Conservation (phyloP, 441 rosid genomes). For the Metrosideros polymorpha region DNA sequence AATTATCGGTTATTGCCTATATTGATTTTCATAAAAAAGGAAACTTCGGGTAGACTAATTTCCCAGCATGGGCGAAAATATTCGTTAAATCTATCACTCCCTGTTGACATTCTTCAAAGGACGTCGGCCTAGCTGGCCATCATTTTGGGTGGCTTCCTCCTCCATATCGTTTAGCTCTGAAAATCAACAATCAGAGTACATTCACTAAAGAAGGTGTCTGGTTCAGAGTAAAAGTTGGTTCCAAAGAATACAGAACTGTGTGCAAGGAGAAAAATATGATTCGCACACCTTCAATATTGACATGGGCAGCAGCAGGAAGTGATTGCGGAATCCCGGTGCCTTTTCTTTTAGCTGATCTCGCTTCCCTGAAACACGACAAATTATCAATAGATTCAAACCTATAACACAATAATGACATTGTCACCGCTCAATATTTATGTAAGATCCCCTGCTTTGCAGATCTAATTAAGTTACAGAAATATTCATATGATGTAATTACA, state of each 20-base stretch:
- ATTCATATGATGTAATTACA: not conserved
- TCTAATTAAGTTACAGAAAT: not conserved
- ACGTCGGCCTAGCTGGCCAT: constrained; percentile 71
- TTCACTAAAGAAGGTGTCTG: not conserved
- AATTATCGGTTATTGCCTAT: too few species aligned
- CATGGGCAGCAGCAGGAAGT: constrained; percentile 79
- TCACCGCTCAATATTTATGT: not conserved
- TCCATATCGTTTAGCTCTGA: constrained; percentile 56
- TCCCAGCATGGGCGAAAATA: too few species aligned
- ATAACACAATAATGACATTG: not conserved
- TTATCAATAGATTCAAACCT: not conserved
- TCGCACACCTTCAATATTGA: constrained; percentile 53
- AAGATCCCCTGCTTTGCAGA: not conserved
- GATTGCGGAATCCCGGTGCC: constrained; percentile 80
- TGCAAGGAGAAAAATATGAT: constrained; percentile 1
- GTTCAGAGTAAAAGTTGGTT: not conserved
- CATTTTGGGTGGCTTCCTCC: constrained; percentile 56
- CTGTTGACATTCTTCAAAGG: constrained; percentile 36
- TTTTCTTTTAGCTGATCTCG: constrained; percentile 52
- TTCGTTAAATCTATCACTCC: too few species aligned
- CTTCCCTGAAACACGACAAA: constrained; percentile 38
- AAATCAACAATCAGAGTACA: not conserved
- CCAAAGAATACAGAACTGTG: not conserved
- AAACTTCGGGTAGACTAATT: too few species aligned
- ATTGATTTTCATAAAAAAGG: too few species aligned